Evolutionary conservation across 2,329 filamentous ascomycete genomes (phyloP).

Genomic region (Monosporascus sp.): DNA sequence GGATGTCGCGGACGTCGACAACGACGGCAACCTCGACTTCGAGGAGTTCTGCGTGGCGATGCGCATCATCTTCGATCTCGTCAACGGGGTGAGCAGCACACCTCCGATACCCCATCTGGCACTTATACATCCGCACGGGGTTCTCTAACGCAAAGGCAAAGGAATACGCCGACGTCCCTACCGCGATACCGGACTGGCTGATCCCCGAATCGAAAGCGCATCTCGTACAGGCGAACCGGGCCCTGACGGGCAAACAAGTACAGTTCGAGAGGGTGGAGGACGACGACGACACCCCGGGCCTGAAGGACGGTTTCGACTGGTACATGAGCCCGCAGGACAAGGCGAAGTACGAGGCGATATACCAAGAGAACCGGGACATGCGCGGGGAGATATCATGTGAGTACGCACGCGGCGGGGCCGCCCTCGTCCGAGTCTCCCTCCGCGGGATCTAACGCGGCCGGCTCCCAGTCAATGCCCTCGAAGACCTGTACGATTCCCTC

Average conservation of each 20-base stretch:
- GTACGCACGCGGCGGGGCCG: conserved; percentile 25
- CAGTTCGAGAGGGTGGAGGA: conserved; percentile 83
- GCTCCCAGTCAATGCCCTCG: conserved; percentile 63
- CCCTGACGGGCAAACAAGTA: conserved; percentile 71
- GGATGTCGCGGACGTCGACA: conserved; percentile 96
- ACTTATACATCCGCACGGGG: background rate
- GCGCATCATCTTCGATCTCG: conserved; percentile 93
- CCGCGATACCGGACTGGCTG: conserved; percentile 85
- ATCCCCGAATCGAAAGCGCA: conserved; percentile 93
- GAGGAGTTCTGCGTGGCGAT: conserved; percentile 99
- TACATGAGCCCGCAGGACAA: conserved; percentile 95
- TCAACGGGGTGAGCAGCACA: conserved; percentile 67
- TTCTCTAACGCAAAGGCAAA: conserved; percentile 29
- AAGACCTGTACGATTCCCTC: conserved; percentile 78
- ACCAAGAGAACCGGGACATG: conserved; percentile 82
- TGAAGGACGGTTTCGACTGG: conserved; percentile 98
- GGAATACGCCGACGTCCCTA: conserved; percentile 89
- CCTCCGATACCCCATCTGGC: conserved; percentile 27
- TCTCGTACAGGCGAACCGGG: conserved; percentile 76
- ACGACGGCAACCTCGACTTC: conserved; percentile 95
- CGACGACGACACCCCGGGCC: conserved; percentile 72
- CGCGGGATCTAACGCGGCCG: conserved; percentile 1
- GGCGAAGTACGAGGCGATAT: conserved; percentile 94
- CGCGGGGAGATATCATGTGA: conserved; percentile 77
- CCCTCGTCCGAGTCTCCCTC: background rate